Evolutionary conservation across 768 basidiomycete species (phyloP).

Genomic region (Candolleomyces aberdarensis): DNA sequence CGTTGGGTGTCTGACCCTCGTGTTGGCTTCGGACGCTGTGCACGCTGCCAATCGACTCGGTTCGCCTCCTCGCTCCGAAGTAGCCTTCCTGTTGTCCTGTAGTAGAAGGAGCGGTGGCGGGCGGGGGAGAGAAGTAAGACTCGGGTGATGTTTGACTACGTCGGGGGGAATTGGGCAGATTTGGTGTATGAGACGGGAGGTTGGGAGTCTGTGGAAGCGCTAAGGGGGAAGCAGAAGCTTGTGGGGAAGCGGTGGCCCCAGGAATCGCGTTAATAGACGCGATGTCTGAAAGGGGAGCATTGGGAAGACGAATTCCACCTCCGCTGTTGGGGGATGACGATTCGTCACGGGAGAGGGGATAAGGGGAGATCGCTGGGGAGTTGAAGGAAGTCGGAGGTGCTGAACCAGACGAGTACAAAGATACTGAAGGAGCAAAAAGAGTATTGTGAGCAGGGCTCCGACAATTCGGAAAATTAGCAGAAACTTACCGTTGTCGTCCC

Average conservation of each 20-base stretch:
- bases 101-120: background rate
- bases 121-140: conserved; percentile 18
- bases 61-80: conserved; percentile 12
- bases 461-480: conserved; percentile 15
- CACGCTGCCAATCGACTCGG: conserved; percentile 8
- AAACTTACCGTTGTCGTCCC: conserved; percentile 74
- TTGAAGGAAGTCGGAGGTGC: conserved; percentile 63
- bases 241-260: conserved; percentile 17
- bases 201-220: conserved; percentile 17
- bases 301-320: conserved; percentile 70
- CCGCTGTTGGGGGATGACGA: conserved; percentile 43
- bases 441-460: background rate
- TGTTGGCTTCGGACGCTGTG: conserved; percentile 8
- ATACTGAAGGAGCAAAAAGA: conserved; percentile 27
- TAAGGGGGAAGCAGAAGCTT: conserved; percentile 12
- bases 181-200: background rate
- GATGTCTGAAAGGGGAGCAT: conserved; percentile 68
- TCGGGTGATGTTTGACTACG: conserved; percentile 23
- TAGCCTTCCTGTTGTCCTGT: conserved; percentile 14
- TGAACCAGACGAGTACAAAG: conserved; percentile 57
- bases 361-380: conserved; percentile 58
- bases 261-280: conserved; percentile 36
- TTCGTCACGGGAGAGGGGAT: conserved; percentile 53
- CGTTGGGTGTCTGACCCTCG: conserved; percentile 3
- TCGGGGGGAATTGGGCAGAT: conserved; percentile 2